Evolutionary conservation across 2,329 filamentous ascomycete genomes (phyloP).

Genomic region (Domatiomyces catenatus): DNA sequence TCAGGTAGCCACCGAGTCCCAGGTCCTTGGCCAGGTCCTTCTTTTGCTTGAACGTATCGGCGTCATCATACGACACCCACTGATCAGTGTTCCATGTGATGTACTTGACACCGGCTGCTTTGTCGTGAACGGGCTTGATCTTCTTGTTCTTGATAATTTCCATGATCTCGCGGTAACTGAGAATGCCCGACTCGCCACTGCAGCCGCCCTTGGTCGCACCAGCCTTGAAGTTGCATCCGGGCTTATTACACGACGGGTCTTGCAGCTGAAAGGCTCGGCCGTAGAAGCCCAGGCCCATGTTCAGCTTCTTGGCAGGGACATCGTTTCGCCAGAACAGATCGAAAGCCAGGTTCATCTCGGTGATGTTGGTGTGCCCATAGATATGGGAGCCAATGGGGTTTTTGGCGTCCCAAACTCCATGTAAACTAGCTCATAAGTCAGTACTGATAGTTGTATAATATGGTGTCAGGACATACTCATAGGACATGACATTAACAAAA

Average conservation of each 20-base stretch:
- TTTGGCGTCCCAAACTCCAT: too few species aligned
- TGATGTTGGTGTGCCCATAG: not conserved
- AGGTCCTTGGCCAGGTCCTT: slow-evolving; percentile 20
- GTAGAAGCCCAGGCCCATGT: not conserved
- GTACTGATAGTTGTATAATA: too few species aligned
- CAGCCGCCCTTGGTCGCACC: not conserved
- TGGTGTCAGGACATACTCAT: too few species aligned
- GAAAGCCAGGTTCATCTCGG: not conserved
- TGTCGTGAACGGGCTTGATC: not conserved
- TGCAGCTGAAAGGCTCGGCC: not conserved
- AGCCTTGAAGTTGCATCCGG: not conserved
- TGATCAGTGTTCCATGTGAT: slow-evolving; percentile 18
- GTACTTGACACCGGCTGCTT: slow-evolving; percentile 10
- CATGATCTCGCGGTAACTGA: not conserved
- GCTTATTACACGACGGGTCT: not conserved
- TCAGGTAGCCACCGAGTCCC: slow-evolving; percentile 20
- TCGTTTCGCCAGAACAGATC: not conserved
- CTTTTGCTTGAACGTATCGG: slow-evolving; percentile 22
- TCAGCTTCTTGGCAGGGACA: not conserved
- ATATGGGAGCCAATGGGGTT: too few species aligned
- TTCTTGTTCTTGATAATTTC: not conserved
- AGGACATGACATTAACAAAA: too few species aligned
- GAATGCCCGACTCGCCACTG: not conserved
- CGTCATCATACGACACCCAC: slow-evolving; percentile 23
- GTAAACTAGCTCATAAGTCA: too few species aligned